Evolutionary conservation across 176 grass and related monocot species (phyloP), one percentile per base, ranked within the genome.

Genomic region (Cenchrus purpureus): DNA sequence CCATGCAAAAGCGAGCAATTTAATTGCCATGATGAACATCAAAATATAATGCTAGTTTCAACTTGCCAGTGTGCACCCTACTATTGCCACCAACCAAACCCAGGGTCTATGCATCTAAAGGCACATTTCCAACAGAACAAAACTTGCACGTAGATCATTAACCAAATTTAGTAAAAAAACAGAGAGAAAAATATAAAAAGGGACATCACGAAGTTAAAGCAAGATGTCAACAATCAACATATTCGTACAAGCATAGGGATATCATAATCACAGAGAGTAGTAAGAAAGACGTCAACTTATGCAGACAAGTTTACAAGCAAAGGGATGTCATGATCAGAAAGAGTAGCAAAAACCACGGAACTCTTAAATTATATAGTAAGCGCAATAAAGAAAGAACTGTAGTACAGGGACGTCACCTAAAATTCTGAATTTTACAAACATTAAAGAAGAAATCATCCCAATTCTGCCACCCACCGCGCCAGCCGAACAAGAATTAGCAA

Each of bases 71-170:
- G 28, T 55, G 28, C 16, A 75, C 34, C 50, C 72, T 56, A 32
- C 73, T 75, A 37, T 34, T 74, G 13, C 28, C 55, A 74, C 14
- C 72, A 75, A 75, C 29, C 52, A 75, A 75, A 56, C 28, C 51
- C 31, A 55, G 51, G 25, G 56, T 56, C 6, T 7, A 57, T 57
- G 55, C 55, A 28, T 74, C 13, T 14, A n/a, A 74, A 74, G 25
- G 48, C 29, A 74, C 4, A 29, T 74, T 75, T 55, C 29, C 15
- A 40, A 57, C 2, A 40, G 51, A 75, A 56, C 52, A 75, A 40
- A 40, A 57, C 52, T 56, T 0, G 7, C 25, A 74, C 1, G 19
- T 0, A 54, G 9, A 20, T 46, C 12, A 70, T 22, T 70, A 45
- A 70, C 42, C 67, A 70, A 19, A 46, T 70, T 62, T 62, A 13